A percentile compares a stretch with the other conserved stretches of the same genome.
Conservation (phyloP, 1,284 basidiomycete species). For the Pholiota adiposa region DNA sequence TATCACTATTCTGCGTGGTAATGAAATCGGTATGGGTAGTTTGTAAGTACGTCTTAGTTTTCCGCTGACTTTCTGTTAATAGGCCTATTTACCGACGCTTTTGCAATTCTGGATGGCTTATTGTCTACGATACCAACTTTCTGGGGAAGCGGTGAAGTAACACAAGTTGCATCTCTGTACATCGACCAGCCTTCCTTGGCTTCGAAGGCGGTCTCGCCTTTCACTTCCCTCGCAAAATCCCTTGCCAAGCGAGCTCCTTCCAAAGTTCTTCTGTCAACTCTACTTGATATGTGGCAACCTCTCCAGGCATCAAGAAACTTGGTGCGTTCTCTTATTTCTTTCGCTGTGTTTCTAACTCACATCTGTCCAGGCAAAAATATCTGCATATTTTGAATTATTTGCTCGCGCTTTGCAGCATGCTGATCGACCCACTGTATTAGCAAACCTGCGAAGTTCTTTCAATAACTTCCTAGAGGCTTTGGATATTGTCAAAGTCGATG, state of each 20-base stretch:
- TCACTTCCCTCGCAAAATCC: conserved; percentile 48
- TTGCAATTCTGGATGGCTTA: conserved; percentile 58
- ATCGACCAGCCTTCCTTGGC: conserved; percentile 46
- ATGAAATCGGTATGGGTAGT: conserved; percentile 36
- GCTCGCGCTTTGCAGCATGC: conserved; percentile 69
- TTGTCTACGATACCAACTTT: conserved; percentile 71
- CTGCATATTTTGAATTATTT: conserved; percentile 72
- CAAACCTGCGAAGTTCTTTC: conserved; percentile 77
- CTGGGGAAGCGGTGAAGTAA: conserved; percentile 67
- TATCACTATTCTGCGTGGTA: conserved; percentile 51
- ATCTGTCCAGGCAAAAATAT: conserved; percentile 36
- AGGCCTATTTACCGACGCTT: conserved; percentile 38
- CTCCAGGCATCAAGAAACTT: conserved; percentile 31
- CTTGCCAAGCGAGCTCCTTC: conserved; percentile 73
- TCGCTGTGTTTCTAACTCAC: neutral
- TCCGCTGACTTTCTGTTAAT: neutral
- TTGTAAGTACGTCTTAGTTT: neutral
- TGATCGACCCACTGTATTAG: conserved; percentile 65
- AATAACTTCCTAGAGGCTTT: conserved; percentile 85
- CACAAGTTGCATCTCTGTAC: conserved; percentile 58
- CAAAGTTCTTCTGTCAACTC: conserved; percentile 66
- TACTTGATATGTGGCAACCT: conserved; percentile 61
- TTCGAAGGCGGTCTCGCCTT: conserved; percentile 34
- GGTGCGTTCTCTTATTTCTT: conserved; percentile 33
- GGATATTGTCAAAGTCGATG: conserved; percentile 41